Percentiles rank a stretch among this genome's conserved stretches.
Conservation (phyloP, 225 moss, liverwort and hornwort genomes). For the Pseudoscleropodium purum region DNA sequence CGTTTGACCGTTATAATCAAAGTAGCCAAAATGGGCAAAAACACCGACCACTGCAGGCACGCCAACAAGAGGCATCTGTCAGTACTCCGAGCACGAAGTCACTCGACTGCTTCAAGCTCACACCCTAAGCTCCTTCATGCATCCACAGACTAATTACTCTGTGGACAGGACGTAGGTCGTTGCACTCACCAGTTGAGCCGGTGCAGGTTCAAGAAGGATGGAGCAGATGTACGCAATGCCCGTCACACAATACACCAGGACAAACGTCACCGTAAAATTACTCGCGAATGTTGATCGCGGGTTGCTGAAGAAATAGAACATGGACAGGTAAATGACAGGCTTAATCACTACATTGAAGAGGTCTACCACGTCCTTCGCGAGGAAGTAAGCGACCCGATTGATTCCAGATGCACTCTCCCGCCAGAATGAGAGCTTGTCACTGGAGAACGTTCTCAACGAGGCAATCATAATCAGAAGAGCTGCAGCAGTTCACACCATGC, state of each 20-base stretch:
- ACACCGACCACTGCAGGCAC: conserved; percentile 46
- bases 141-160: neutral
- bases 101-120: neutral
- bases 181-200: conserved; percentile 67
- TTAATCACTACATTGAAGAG: conserved; percentile 74
- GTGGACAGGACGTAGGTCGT: conserved; percentile 7
- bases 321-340: conserved; percentile 75
- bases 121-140: neutral
- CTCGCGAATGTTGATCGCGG: conserved; percentile 67
- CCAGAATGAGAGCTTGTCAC: conserved; percentile 78
- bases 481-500: conserved; percentile 33
- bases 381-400: conserved; percentile 69
- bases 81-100: neutral
- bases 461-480: conserved; percentile 88
- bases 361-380: conserved; percentile 84
- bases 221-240: conserved; percentile 76
- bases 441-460: conserved; percentile 69
- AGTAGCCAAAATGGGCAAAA: conserved; percentile 53
- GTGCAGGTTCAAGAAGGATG: conserved; percentile 68
- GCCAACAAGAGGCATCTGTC: neutral
- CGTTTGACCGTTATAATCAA: conserved; percentile 29
- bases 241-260: conserved; percentile 70
- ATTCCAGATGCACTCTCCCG: conserved; percentile 92
- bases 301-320: conserved; percentile 89
- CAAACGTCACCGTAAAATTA: conserved; percentile 64